phyloP scores from a whole-genome alignment of 148 eudicot species.

The Silene latifolia region DNA sequence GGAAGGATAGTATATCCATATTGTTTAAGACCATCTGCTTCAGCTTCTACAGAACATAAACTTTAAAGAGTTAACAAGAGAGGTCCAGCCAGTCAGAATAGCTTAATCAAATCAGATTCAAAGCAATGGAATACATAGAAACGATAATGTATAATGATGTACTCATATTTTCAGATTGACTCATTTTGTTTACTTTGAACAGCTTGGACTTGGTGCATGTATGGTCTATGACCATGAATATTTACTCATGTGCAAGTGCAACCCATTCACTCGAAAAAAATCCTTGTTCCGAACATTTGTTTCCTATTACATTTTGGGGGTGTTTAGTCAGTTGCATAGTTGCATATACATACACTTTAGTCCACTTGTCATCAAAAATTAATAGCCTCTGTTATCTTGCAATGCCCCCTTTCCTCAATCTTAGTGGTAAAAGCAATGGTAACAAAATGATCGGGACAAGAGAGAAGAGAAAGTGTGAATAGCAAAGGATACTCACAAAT shows the following conservation, averaged over 20 bases:
- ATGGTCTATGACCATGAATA: neutral
- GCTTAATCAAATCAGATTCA: neutral
- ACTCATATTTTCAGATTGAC: neutral
- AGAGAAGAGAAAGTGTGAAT: neutral
- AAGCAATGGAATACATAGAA: neutral
- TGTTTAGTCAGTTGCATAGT: neutral
- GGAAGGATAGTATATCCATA: conserved; percentile 58
- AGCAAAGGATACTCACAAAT: neutral
- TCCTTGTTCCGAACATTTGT: neutral
- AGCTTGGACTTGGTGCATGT: neutral
- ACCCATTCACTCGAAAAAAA: neutral
- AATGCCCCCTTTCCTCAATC: neutral
- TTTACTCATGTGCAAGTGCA: conserved; percentile 4
- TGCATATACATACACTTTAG: neutral
- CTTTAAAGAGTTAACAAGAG: conserved; percentile 17
- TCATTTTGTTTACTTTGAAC: neutral
- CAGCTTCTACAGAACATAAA: conserved; percentile 56
- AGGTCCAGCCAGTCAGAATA: conserved; percentile 3
- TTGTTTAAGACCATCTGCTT: conserved; percentile 65
- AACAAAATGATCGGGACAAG: neutral
- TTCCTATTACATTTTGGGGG: neutral
- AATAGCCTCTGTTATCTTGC: too few species aligned
- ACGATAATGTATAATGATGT: neutral
- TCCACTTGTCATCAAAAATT: neutral
- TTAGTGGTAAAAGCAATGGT: neutral